Conservation (phyloP, 306 rosid genomes). For the Acacia acuminata region DNA sequence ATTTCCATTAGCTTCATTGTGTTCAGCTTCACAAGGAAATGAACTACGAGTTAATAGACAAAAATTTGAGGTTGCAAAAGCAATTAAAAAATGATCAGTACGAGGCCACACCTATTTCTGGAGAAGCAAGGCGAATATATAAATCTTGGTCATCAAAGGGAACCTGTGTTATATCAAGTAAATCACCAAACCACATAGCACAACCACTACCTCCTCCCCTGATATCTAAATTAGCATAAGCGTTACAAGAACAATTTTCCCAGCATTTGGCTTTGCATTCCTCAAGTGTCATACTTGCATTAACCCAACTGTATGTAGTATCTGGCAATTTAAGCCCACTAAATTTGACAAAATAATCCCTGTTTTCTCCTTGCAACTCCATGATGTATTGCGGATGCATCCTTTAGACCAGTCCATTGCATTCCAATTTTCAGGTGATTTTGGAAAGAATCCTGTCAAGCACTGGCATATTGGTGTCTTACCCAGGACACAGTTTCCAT, state of each 20-base stretch:
- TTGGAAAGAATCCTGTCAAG: background rate
- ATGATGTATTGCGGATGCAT: background rate
- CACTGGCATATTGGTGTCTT: background rate
- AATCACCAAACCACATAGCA: slow-evolving; percentile 38
- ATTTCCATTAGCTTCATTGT: background rate
- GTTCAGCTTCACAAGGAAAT: background rate
- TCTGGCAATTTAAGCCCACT: slow-evolving; percentile 24
- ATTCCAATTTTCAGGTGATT: background rate
- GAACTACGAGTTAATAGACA: background rate
- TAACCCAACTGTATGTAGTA: slow-evolving; percentile 10
- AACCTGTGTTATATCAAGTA: background rate
- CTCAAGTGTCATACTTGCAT: slow-evolving; percentile 1
- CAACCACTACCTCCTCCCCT: slow-evolving; percentile 33
- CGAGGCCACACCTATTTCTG: background rate
- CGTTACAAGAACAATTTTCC: slow-evolving; percentile 29
- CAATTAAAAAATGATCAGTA: background rate
- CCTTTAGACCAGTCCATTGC: background rate
- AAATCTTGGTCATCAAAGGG: slow-evolving; percentile 19
- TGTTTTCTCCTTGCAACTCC: background rate
- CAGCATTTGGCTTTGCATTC: slow-evolving; percentile 26
- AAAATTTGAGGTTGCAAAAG: no score
- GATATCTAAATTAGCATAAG: slow-evolving; percentile 34
- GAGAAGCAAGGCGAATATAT: slow-evolving; percentile 31
- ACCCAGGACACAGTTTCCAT: background rate
- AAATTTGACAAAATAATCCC: background rate